phyloP scores from a whole-genome alignment of 805 yeast genomes.

The Candida morakotiae region DNA sequence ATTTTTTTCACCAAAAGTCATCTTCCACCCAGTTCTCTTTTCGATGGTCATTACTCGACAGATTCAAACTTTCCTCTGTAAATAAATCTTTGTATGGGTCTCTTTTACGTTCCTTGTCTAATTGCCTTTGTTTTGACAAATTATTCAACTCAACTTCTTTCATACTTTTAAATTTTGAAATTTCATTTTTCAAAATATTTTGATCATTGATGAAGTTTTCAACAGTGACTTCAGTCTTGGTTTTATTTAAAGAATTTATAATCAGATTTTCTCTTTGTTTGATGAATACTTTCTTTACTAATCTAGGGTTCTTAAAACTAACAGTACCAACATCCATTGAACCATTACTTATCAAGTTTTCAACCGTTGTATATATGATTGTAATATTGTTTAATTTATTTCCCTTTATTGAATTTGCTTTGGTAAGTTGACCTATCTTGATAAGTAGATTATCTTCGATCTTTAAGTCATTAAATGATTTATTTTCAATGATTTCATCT shows the following conservation, averaged over 20 bases:
- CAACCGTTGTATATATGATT: conserved; percentile 71
- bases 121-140: conserved; percentile 32
- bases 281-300: conserved; percentile 50
- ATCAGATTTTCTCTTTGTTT: conserved; percentile 54
- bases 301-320: conserved; percentile 57
- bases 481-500: conserved; percentile 38
- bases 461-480: conserved; percentile 35
- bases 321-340: conserved; percentile 80
- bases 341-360: conserved; percentile 60
- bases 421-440: conserved; percentile 64
- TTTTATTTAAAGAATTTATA: conserved; percentile 60
- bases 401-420: conserved; percentile 74
- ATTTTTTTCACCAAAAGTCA: conserved; percentile 31
- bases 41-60: conserved; percentile 28
- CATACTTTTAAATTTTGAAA: conserved; percentile 37
- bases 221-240: conserved; percentile 52
- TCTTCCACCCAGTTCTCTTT: conserved; percentile 36
- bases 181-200: conserved; percentile 22
- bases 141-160: conserved; percentile 30
- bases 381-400: conserved; percentile 65
- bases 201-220: conserved; percentile 39
- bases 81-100: conserved; percentile 34
- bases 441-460: conserved; percentile 43
- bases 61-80: conserved; percentile 25
- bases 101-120: conserved; percentile 32